Conservation (phyloP, 805 yeast species). For the Yarrowia deformans region DNA sequence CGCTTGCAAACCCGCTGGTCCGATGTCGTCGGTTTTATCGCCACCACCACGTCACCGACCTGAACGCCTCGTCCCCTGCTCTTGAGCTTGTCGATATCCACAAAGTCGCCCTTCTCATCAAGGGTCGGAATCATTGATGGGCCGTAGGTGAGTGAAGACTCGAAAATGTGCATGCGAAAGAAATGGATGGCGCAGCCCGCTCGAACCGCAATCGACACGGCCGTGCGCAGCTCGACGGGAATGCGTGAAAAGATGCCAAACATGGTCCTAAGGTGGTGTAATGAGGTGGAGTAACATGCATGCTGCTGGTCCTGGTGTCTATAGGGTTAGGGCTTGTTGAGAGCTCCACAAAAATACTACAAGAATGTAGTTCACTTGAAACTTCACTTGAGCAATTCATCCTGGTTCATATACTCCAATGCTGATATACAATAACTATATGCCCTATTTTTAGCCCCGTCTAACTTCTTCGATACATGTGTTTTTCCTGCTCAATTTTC, state of each 20-base stretch:
- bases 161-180: slow-evolving; percentile 69
- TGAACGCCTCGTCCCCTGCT: slow-evolving; percentile 70
- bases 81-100: slow-evolving; percentile 70
- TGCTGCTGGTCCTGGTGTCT: not conserved
- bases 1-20: slow-evolving; percentile 87
- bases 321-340: slow-evolving; percentile 20
- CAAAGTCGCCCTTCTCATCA: slow-evolving; percentile 75
- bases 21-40: slow-evolving; percentile 89
- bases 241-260: slow-evolving; percentile 16
- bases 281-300: slow-evolving; percentile 22
- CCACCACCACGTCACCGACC: slow-evolving; percentile 88
- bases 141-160: slow-evolving; percentile 83
- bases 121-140: slow-evolving; percentile 96
- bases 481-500: slow-evolving; percentile 47
- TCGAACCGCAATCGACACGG: slow-evolving; percentile 49
- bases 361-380: too few species aligned
- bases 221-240: slow-evolving; percentile 40
- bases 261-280: not conserved
- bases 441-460: not conserved
- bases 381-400: not conserved
- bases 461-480: slow-evolving; percentile 41
- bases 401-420: not conserved
- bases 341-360: too few species aligned
- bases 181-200: slow-evolving; percentile 61
- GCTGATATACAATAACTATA: slow-evolving; percentile 24